Conservation (phyloP, 805 yeast genomes). For the Suhomyces canberraensis region DNA sequence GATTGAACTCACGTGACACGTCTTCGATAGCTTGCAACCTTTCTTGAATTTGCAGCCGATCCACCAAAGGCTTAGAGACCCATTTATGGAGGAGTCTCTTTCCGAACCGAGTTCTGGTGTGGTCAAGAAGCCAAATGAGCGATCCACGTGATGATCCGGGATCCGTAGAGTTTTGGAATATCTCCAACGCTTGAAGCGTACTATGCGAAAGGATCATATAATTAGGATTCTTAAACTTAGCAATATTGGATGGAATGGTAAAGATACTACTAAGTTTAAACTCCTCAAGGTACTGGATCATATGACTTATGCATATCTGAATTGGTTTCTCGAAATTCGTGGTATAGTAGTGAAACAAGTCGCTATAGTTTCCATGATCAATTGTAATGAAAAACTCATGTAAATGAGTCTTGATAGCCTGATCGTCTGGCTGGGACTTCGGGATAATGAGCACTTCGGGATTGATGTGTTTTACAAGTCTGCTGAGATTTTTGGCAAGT, state of each 20-base stretch:
- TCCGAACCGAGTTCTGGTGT: slow-evolving; percentile 78
- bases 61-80: slow-evolving; percentile 70
- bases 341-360: slow-evolving; percentile 23
- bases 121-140: slow-evolving; percentile 74
- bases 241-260: slow-evolving; percentile 47
- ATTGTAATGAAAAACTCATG: slow-evolving; percentile 24
- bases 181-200: slow-evolving; percentile 69
- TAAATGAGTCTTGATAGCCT: slow-evolving; percentile 11
- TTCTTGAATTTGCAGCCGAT: slow-evolving; percentile 50
- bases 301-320: slow-evolving; percentile 41
- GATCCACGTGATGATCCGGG: slow-evolving; percentile 57
- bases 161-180: slow-evolving; percentile 65
- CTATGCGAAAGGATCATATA: slow-evolving; percentile 61
- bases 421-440: neutral
- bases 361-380: slow-evolving; percentile 13
- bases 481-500: slow-evolving; percentile 22
- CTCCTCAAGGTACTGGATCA: slow-evolving; percentile 55
- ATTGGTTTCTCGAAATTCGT: slow-evolving; percentile 17
- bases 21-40: slow-evolving; percentile 56
- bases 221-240: slow-evolving; percentile 46
- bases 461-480: slow-evolving; percentile 14
- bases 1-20: slow-evolving; percentile 26
- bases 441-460: slow-evolving; percentile 4
- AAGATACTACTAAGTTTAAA: slow-evolving; percentile 62
- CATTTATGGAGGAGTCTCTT: slow-evolving; percentile 62